Evolutionary conservation across 2,329 filamentous ascomycete species (phyloP).

Genomic region (Trichoderma hamatum): DNA sequence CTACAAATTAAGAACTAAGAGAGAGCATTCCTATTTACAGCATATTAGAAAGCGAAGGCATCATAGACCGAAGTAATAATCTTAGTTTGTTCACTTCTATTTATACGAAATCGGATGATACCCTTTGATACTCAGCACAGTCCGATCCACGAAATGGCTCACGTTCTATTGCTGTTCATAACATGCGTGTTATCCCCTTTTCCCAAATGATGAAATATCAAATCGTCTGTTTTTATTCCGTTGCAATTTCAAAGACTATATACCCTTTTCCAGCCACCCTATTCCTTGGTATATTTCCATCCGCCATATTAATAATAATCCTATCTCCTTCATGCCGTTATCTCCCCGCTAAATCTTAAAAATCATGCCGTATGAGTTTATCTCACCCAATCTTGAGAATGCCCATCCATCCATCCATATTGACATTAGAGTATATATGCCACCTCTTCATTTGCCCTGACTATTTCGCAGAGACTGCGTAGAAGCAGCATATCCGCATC

Average conservation of each 20-base stretch:
- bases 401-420: background rate
- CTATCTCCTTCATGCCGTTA: background rate
- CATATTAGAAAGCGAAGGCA: background rate
- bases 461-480: conserved; percentile 49
- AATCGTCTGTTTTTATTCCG: background rate
- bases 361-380: background rate
- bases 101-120: background rate
- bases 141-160: background rate
- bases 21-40: background rate
- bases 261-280: background rate
- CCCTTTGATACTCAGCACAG: background rate
- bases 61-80: background rate
- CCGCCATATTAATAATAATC: background rate
- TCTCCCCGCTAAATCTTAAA: background rate
- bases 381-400: background rate
- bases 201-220: background rate
- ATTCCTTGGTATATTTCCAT: background rate
- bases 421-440: background rate
- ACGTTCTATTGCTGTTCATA: background rate
- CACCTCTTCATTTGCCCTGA: conserved; percentile 43
- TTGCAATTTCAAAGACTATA: background rate
- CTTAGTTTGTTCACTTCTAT: background rate
- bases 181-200: background rate
- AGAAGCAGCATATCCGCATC: conserved; percentile 45
- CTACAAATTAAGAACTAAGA: background rate